Evolutionary conservation across 352 stramenopile genomes (phyloP).

Genomic region (Blastocystis hominis): DNA sequence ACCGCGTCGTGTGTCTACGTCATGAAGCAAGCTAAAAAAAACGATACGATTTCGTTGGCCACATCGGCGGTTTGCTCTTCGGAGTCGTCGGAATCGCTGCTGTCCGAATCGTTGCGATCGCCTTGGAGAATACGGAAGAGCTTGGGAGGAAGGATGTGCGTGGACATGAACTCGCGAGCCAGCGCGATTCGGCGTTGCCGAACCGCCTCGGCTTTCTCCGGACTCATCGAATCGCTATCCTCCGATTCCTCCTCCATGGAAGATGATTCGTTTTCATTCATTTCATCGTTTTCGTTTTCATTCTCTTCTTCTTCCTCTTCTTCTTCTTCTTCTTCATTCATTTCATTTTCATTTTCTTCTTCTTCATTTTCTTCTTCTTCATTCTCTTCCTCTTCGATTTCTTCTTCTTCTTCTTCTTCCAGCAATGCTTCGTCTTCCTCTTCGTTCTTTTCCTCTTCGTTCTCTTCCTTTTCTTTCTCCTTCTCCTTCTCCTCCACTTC

Average conservation of each 20-base stretch:
- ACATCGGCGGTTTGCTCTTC: conserved; percentile 57
- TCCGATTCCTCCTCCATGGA: conserved; percentile 65
- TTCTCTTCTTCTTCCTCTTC: conserved; percentile 61
- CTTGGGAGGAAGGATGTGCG: not conserved
- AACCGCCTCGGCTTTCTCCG: conserved; percentile 41
- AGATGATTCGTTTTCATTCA: conserved; percentile 67
- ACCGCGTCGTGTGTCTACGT: conserved; percentile 14
- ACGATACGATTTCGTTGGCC: conserved; percentile 6
- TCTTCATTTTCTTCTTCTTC: conserved; percentile 54
- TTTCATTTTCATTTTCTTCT: conserved; percentile 51
- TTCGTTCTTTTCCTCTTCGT: conserved; percentile 62
- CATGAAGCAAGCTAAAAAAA: not conserved
- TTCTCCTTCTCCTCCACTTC: conserved; percentile 45
- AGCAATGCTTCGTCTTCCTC: conserved; percentile 43
- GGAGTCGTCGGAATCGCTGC: not conserved
- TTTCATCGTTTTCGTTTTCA: conserved; percentile 63
- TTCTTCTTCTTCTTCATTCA: conserved; percentile 28
- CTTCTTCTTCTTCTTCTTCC: not conserved
- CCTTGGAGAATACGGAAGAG: not conserved
- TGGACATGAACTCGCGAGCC: conserved; percentile 27
- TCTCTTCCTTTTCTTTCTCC: conserved; percentile 65
- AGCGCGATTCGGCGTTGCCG: not conserved
- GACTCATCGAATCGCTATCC: conserved; percentile 64
- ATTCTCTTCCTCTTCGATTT: conserved; percentile 54
- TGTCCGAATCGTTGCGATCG: not conserved